These are phyloP conservation scores for Lippia alba DNA, from an alignment of 305 asterid species.

Conservation along the genomic window DNA sequence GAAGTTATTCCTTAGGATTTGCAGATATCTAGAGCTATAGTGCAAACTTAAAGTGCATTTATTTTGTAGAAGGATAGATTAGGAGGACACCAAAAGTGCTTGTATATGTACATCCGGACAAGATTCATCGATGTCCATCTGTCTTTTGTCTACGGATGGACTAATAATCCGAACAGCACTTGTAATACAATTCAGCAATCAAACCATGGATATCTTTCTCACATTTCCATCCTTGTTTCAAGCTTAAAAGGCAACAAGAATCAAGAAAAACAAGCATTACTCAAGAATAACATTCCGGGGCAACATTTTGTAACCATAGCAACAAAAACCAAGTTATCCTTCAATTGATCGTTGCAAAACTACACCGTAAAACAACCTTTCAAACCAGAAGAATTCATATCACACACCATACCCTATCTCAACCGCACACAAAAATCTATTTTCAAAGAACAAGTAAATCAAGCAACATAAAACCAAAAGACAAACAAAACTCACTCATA, in stretches of 20 bases:
- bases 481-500: background rate
- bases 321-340: constrained; percentile 2
- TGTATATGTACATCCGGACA: background rate
- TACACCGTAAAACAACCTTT: background rate
- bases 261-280: background rate
- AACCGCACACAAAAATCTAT: constrained; percentile 13
- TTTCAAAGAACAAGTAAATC: background rate
- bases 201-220: constrained; percentile 5
- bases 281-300: constrained; percentile 16
- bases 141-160: background rate
- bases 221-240: background rate
- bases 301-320: background rate
- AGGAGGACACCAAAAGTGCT: background rate
- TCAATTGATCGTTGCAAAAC: constrained; percentile 14
- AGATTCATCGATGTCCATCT: background rate
- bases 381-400: constrained; percentile 6
- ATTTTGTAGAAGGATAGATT: background rate
- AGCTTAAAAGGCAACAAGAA: background rate
- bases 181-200: constrained; percentile 18
- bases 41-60: background rate
- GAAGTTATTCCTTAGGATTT: constrained; percentile 4
- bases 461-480: background rate
- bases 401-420: constrained; percentile 16
- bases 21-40: background rate
- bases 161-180: constrained; percentile 10